Conservation (phyloP, 495 filamentous ascomycete species). For the Rusavskia elegans region DNA sequence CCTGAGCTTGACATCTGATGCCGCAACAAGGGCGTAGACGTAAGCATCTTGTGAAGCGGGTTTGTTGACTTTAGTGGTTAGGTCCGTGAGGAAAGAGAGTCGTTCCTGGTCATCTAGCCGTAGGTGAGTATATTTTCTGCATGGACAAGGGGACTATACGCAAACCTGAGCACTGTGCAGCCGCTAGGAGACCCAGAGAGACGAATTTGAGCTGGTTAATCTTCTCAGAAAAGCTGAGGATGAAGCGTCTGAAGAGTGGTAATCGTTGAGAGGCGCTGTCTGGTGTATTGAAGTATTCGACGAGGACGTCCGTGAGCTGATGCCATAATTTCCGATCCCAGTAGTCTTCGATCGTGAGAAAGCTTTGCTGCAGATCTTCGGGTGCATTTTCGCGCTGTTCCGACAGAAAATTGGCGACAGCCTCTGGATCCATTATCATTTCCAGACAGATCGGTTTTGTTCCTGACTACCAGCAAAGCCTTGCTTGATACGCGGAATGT, state of each 20-base stretch:
- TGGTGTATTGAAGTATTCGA: conserved; percentile 75
- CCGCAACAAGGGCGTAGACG: conserved; percentile 81
- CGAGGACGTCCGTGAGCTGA: conserved; percentile 78
- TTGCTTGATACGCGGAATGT: too few relatives aligned
- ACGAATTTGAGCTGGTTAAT: conserved; percentile 98
- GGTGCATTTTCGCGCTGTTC: conserved; percentile 75
- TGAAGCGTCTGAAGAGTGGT: conserved; percentile 82
- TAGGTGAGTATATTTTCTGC: background rate
- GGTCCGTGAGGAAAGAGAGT: conserved; percentile 67
- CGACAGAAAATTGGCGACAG: conserved; percentile 79
- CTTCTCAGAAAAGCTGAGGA: conserved; percentile 90
- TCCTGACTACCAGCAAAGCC: too few relatives aligned
- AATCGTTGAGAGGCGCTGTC: conserved; percentile 73
- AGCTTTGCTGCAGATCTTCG: conserved; percentile 69
- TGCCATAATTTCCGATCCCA: conserved; percentile 99
- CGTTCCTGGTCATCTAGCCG: conserved; percentile 71
- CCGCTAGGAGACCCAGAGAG: conserved; percentile 68
- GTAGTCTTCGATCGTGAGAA: conserved; percentile 87
- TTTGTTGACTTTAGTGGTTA: conserved; percentile 79
- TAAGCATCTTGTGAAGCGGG: conserved; percentile 90
- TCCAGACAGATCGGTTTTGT: too few relatives aligned
- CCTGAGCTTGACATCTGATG: conserved; percentile 75
- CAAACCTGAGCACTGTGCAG: conserved; percentile 70
- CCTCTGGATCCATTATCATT: conserved; percentile 58
- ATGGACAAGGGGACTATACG: background rate